A percentile compares a stretch with the other conserved stretches of the same genome.
These are phyloP conservation scores for Chlamydomonas sp. DNA, from an alignment of 139 green algal species.

Conservation along the genomic window DNA sequence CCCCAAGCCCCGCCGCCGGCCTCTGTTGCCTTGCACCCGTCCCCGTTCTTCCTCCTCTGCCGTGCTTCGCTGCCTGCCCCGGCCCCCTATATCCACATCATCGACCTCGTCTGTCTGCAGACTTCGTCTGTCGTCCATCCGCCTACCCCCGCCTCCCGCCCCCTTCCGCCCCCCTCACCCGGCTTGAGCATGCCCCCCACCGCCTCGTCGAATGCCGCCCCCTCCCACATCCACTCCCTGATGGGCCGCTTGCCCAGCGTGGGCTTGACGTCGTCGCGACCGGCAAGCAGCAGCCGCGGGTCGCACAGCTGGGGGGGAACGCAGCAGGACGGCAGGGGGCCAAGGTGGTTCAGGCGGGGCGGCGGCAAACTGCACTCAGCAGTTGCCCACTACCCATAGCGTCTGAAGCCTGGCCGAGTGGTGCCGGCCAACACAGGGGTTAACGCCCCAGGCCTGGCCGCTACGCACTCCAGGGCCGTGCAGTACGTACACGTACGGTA, in stretches of 20 bases:
- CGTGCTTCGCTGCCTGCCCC: no score
- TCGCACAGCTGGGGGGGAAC: slow-evolving; percentile 51
- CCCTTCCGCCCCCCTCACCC: background rate
- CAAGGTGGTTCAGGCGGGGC: background rate
- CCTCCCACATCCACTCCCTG: slow-evolving; percentile 58
- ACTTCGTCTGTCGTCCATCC: background rate
- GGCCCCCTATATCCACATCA: no score
- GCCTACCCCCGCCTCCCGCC: background rate
- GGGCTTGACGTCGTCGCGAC: slow-evolving; percentile 17
- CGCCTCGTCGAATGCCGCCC: slow-evolving; percentile 17
- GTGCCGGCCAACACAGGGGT: no score
- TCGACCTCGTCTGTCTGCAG: no score
- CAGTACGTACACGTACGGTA: no score
- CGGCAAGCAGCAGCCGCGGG: slow-evolving; percentile 52
- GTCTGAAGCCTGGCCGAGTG: no score
- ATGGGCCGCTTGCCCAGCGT: slow-evolving; percentile 16
- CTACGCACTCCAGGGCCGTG: no score
- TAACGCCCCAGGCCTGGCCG: no score
- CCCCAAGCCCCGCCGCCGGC: no score
- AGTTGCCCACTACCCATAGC: no score
- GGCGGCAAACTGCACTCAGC: no score
- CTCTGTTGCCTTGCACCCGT: background rate
- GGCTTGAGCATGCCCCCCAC: slow-evolving; percentile 6
- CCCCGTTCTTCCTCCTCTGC: no score
- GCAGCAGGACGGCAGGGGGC: background rate